Conservation (phyloP, 1,139 yeast genomes). For the Magnusiomyces suaveolens region DNA sequence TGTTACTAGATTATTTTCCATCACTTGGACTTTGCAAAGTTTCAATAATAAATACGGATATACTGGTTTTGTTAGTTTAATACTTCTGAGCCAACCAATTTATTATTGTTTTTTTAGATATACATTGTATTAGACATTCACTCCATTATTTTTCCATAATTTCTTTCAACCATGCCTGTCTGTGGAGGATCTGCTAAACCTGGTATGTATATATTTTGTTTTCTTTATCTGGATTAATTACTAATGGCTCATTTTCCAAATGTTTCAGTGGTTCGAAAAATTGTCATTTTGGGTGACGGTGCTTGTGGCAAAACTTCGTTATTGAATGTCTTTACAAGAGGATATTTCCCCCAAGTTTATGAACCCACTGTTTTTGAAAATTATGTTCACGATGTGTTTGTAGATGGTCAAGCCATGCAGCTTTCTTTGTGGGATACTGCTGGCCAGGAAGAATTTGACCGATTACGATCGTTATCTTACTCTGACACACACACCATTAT, state of each 20-base stretch:
- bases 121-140: no score
- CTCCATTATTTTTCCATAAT: no score
- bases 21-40: no score
- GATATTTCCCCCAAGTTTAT: constrained; percentile 95
- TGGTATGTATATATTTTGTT: constrained; percentile 14
- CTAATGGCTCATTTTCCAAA: background rate
- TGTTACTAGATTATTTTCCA: no score
- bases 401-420: constrained; percentile 89
- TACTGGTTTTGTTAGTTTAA: no score
- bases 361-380: constrained; percentile 98
- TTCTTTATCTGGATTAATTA: background rate
- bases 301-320: no score
- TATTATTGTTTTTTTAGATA: no score
- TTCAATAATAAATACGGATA: no score
- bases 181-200: constrained; percentile 64
- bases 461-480: constrained; percentile 79
- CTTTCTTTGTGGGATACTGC: constrained; percentile 97
- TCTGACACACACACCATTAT: constrained; percentile 94
- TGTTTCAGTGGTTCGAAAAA: constrained; percentile 62
- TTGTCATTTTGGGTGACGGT: constrained; percentile 96
- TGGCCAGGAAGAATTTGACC: constrained; percentile 96
- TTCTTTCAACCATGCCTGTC: constrained; percentile 43
- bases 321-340: constrained; percentile 89
- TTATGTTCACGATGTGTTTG: constrained; percentile 93
- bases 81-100: no score